Evolutionary conservation across 1,139 yeast species (phyloP).

Genomic region (Taiozyma sp.): DNA sequence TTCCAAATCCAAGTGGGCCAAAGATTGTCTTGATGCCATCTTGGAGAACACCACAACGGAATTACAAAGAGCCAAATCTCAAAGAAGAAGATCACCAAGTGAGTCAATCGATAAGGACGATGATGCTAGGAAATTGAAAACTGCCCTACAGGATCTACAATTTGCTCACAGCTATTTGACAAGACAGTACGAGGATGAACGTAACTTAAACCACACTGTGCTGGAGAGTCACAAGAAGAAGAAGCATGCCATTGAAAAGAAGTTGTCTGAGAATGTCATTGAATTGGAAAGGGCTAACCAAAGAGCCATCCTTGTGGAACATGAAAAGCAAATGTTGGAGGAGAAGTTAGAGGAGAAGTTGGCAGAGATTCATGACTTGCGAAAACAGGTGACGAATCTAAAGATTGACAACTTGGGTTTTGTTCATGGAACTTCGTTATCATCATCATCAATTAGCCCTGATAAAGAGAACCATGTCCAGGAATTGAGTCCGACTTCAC

Average conservation of each 20-base stretch:
- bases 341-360: slow-evolving; percentile 36
- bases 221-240: slow-evolving; percentile 47
- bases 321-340: slow-evolving; percentile 28
- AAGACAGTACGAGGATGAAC: slow-evolving; percentile 55
- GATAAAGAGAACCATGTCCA: slow-evolving; percentile 13
- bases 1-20: slow-evolving; percentile 47
- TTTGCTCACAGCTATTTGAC: slow-evolving; percentile 61
- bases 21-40: slow-evolving; percentile 44
- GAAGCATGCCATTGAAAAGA: slow-evolving; percentile 40
- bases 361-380: slow-evolving; percentile 41
- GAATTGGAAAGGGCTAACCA: slow-evolving; percentile 30
- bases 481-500: slow-evolving; percentile 24
- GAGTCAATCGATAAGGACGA: slow-evolving; percentile 12
- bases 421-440: slow-evolving; percentile 2
- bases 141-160: slow-evolving; percentile 56
- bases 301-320: slow-evolving; percentile 28
- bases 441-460: neutral
- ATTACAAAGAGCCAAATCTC: slow-evolving; percentile 3
- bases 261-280: slow-evolving; percentile 30
- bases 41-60: slow-evolving; percentile 1
- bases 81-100: neutral
- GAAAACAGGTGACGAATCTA: slow-evolving; percentile 43
- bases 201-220: slow-evolving; percentile 42
- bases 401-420: slow-evolving; percentile 40
- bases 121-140: slow-evolving; percentile 36